Evolutionary conservation across 1,139 yeast species (phyloP).

Genomic region (Suhomyces wounanorum): DNA sequence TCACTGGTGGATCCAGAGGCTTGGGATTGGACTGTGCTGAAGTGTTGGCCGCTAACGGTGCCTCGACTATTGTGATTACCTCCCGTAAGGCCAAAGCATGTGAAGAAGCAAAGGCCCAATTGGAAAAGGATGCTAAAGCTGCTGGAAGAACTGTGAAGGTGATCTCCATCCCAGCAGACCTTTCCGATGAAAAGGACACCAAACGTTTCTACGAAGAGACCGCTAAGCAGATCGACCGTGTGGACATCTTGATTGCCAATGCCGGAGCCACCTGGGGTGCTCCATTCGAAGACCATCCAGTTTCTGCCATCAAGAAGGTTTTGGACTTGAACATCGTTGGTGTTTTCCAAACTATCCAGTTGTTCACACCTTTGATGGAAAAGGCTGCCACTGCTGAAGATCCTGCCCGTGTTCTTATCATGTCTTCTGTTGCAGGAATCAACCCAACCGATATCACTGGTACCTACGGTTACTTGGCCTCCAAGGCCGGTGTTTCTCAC

Average conservation of each 20-base stretch:
- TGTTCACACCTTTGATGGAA: constrained; percentile 59
- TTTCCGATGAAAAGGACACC: constrained; percentile 55
- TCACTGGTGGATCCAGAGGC: constrained; percentile 84
- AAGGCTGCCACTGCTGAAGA: constrained; percentile 57
- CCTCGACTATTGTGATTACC: constrained; percentile 61
- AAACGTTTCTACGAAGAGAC: constrained; percentile 49
- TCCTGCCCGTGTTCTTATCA: constrained; percentile 67
- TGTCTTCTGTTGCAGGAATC: constrained; percentile 62
- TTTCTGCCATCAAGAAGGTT: constrained; percentile 63
- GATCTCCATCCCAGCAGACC: constrained; percentile 60
- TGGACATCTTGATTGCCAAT: constrained; percentile 71
- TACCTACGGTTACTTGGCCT: constrained; percentile 70
- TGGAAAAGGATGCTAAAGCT: constrained; percentile 49
- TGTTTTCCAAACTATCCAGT: constrained; percentile 69
- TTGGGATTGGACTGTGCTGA: constrained; percentile 73
- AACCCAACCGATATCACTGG: constrained; percentile 52
- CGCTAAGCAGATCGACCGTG: constrained; percentile 40
- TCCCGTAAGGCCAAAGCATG: constrained; percentile 70
- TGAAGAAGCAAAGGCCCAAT: constrained; percentile 53
- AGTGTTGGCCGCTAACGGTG: constrained; percentile 64
- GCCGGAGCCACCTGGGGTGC: constrained; percentile 88
- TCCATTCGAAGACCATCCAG: constrained; percentile 61
- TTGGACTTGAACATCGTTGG: constrained; percentile 67
- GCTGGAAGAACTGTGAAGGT: constrained; percentile 48
- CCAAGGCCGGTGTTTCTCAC: constrained; percentile 78